A percentile compares a stretch with the other conserved stretches of the same genome.
Evolutionary conservation across 2,329 filamentous ascomycete genomes (phyloP).

Genomic region (Aspergillus sp.): DNA sequence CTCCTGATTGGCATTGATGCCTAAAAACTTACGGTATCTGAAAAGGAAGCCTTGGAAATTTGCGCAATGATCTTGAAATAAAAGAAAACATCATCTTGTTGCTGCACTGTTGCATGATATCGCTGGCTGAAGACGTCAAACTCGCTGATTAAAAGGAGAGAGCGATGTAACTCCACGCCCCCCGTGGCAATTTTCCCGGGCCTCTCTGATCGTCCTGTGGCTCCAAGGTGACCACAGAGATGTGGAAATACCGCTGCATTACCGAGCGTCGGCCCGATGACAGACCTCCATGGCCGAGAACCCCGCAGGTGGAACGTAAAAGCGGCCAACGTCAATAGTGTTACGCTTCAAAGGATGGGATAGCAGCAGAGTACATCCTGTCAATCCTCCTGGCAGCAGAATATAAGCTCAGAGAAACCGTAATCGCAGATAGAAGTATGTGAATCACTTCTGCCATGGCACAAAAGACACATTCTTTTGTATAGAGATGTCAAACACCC

Average conservation of each 20-base stretch:
- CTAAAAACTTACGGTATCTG: conserved; percentile 4
- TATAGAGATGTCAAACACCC: no score
- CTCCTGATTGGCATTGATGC: neutral
- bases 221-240: neutral
- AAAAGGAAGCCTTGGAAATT: neutral
- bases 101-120: neutral
- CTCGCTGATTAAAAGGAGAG: neutral
- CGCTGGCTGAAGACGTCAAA: neutral
- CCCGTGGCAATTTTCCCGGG: neutral
- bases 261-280: conserved; percentile 26
- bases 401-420: no score
- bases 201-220: neutral
- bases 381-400: neutral
- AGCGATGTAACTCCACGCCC: conserved; percentile 18
- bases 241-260: conserved; percentile 23
- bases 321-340: neutral
- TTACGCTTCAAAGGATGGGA: neutral
- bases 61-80: neutral
- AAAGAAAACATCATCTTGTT: conserved; percentile 2
- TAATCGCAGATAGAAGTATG: no score
- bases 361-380: neutral
- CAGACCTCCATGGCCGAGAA: conserved; percentile 13
- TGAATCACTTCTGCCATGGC: no score
- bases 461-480: no score
- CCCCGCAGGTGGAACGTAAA: conserved; percentile 21